Evolutionary conservation across 164 flowering plant species (phyloP), one percentile per base, ranked within the genome.

Genomic region (Echeveria elegans): DNA sequence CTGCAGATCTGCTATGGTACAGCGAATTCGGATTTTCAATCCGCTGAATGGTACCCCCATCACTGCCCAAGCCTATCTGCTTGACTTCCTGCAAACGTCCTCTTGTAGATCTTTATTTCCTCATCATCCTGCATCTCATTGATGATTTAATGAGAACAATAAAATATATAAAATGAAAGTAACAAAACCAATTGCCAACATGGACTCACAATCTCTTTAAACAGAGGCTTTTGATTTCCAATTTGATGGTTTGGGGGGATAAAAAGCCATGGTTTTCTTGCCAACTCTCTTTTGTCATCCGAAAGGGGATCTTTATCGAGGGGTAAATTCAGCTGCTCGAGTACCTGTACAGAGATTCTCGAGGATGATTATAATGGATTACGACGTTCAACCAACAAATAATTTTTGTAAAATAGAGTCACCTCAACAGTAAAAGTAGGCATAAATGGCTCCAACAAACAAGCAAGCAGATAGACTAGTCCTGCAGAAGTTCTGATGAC

Each of bases 361-460:
- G 32, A 56, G 19, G 32, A 32, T 56, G 61, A 56, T n/a, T n/a
- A n/a, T 24, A 14, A 24, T 53, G 29, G 59, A 8, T 23, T 23
- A 8, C 6, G 4, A 23, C 23, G 59, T 14, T 53, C 59, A 26
- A 28, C 32, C 28, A 32, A 28, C 31, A 28, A 56, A 14, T 32
- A 56, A 11, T 26, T 2, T 7, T 56, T 12, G 3, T n/a, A n/a
- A n/a, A n/a, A 26, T 19, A n/a, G 18, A 28, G 47, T 69, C 82
- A 89, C 99, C 96, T 89, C 88, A 53, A 66, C 60, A 40, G 96
- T 82, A 71, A 94, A 89, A 12, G 99, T 88, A 65, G 99, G 99
- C 85, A 94, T 89, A 66, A 83, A 91, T 18, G 99, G 99, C 70
- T 94, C 96, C 45, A 94, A 76, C 52, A 94, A 75, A 69, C 87